Evolutionary conservation across 163 green algal genomes (phyloP), one percentile per base, ranked within the genome.

Genomic region (Chlorella variabilis): DNA sequence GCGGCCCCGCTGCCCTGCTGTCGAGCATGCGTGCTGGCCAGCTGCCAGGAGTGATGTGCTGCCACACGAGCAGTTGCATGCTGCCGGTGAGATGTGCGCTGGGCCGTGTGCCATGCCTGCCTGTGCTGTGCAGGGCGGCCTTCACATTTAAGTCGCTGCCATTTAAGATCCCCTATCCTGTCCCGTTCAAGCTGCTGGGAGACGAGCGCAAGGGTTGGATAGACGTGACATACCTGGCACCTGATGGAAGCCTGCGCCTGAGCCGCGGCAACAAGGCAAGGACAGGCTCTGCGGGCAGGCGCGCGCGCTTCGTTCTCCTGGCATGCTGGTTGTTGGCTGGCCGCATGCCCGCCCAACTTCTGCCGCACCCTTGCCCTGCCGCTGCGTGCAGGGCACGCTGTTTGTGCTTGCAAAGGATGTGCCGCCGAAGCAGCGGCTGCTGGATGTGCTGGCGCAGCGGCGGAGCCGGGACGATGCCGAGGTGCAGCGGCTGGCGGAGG

Each of bases 121-220:
- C n/a, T n/a, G n/a, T n/a, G n/a, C n/a, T n/a, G n/a, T n/a, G 63
- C 84, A 87, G 8, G 18, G 96, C 95, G 13, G 93, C 92, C 1
- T 98, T 99, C 86, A 79, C 94, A 33, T 95, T 98, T 81, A 90
- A 89, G 7, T 90, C 92, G 39, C 88, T 98, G 69, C 95, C 95
- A 7, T 98, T 98, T 88, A 93, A 90, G 48, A 87, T 98, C 1
- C 96, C 96, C 13, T 99, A 98, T 85, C 96, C 95, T 11, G 96
- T 99, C 61, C 96, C 96, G 3, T 99, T 99, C 87, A 83, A 89
- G 39, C 84, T 98, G 9, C 88, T 99, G 38, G 94, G 93, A 0
- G 94, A 99, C 83, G 96, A 99, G 83, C 90, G 87, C 49, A 98
- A 98, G 91, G 94, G 93, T 34, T 98, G 93, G 92, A 86, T 98